Percentiles rank a stretch among this genome's conserved stretches.
These are phyloP conservation scores for Geotrichum macrosporum DNA, from an alignment of 1,139 yeast genomes.

Conservation along the genomic window DNA sequence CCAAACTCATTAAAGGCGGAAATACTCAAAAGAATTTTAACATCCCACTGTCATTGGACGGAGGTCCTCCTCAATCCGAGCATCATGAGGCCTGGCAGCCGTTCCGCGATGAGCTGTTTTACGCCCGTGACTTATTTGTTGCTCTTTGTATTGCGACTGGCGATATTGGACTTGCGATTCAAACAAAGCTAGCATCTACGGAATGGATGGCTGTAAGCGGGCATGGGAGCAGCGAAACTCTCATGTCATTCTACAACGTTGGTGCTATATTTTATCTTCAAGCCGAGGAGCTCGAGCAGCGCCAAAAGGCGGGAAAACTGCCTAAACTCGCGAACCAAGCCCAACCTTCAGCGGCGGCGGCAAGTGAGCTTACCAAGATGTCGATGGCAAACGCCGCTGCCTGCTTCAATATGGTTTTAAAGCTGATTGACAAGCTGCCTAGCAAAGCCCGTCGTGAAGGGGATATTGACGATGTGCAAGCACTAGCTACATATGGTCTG, in stretches of 20 bases:
- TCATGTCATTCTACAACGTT: slow-evolving; percentile 61
- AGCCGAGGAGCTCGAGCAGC: slow-evolving; percentile 60
- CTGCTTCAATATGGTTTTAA: slow-evolving; percentile 42
- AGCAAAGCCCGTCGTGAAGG: slow-evolving; percentile 43
- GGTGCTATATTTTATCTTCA: slow-evolving; percentile 69
- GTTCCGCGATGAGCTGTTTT: slow-evolving; percentile 69
- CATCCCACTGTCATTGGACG: slow-evolving; percentile 2
- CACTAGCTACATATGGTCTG: slow-evolving; percentile 76
- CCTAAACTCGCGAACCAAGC: slow-evolving; percentile 28
- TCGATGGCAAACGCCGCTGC: slow-evolving; percentile 18
- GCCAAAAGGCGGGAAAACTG: neutral
- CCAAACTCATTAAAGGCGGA: slow-evolving; percentile 22
- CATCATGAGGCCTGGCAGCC: slow-evolving; percentile 49
- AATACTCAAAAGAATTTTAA: neutral
- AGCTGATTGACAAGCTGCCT: slow-evolving; percentile 52
- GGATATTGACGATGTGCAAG: slow-evolving; percentile 59
- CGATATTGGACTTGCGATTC: slow-evolving; percentile 58
- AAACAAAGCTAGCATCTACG: slow-evolving; percentile 61
- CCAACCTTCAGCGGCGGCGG: slow-evolving; percentile 32
- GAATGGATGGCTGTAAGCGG: slow-evolving; percentile 73
- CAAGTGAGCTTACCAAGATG: slow-evolving; percentile 29
- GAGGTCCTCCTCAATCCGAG: neutral
- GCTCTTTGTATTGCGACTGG: slow-evolving; percentile 66
- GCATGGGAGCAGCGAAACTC: slow-evolving; percentile 58
- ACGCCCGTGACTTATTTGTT: slow-evolving; percentile 64